phyloP scores from a whole-genome alignment of 352 stramenopile genomes.

The Lagenidium giganteum region DNA sequence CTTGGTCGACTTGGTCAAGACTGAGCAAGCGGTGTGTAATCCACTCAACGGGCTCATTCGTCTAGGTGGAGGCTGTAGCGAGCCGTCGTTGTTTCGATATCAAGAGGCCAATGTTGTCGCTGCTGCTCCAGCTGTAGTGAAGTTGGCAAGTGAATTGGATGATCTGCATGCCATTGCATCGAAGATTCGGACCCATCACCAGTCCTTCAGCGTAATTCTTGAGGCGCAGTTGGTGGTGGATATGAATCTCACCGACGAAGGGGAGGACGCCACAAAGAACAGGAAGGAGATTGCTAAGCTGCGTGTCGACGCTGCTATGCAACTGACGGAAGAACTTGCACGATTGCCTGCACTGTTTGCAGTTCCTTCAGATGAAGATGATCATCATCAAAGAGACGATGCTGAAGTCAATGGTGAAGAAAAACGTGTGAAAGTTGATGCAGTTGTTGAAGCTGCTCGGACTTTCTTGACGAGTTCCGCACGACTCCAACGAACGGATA shows the following conservation, averaged over 20 bases:
- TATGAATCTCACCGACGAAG: constrained; percentile 1
- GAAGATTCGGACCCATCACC: constrained; percentile 5
- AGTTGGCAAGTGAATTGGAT: constrained; percentile 5
- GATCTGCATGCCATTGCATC: constrained; percentile 12
- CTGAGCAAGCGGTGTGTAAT: constrained; percentile 29
- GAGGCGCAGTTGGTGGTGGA: constrained; percentile 12
- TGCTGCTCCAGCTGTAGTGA: constrained; percentile 1
- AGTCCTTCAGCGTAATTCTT: constrained; percentile 13
- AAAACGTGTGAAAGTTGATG: constrained; percentile 5
- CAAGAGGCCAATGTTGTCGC: constrained; percentile 27
- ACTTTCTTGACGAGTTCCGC: not conserved
- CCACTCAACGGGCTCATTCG: constrained; percentile 35
- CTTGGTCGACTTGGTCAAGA: constrained; percentile 64
- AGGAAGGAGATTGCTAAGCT: too few species aligned
- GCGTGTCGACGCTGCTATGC: too few species aligned
- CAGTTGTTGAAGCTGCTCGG: not conserved
- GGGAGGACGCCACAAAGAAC: too few species aligned
- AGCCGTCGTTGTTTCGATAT: constrained; percentile 43
- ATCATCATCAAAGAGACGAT: not conserved
- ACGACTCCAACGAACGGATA: constrained; percentile 18
- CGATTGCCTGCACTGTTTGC: not conserved
- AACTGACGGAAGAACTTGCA: too few species aligned
- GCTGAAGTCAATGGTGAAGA: constrained; percentile 1
- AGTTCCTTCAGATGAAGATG: constrained; percentile 6
- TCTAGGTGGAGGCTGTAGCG: constrained; percentile 61